Percentiles rank a stretch among this genome's conserved stretches.
Evolutionary conservation across 495 filamentous ascomycete genomes (phyloP).

Genomic region (Talaromyces thailandensis): DNA sequence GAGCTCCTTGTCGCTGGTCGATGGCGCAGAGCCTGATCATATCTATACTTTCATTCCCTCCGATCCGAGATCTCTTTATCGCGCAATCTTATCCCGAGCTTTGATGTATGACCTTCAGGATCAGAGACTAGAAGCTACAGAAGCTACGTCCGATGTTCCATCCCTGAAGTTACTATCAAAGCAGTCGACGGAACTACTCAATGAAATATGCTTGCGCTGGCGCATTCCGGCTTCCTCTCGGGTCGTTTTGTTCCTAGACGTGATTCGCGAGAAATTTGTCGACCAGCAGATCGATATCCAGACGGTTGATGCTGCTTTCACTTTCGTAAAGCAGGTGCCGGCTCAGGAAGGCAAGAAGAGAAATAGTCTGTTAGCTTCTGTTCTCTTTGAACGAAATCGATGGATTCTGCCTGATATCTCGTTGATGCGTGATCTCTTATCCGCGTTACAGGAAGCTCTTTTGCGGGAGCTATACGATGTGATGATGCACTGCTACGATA

Average conservation of each 20-base stretch:
- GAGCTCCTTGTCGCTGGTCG: conserved; percentile 57
- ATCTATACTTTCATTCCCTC: conserved; percentile 82
- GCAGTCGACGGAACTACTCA: conserved; percentile 71
- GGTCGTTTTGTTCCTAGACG: conserved; percentile 76
- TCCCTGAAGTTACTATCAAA: conserved; percentile 67
- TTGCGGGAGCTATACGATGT: conserved; percentile 81
- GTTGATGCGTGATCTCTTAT: conserved; percentile 64
- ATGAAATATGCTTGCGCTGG: conserved; percentile 83
- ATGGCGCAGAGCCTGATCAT: conserved; percentile 37
- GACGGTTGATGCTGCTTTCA: conserved; percentile 75
- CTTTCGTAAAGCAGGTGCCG: conserved; percentile 63
- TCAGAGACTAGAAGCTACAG: conserved; percentile 41
- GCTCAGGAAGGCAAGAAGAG: conserved; percentile 45
- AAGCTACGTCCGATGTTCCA: conserved; percentile 40
- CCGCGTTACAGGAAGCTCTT: conserved; percentile 69
- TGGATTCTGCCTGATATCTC: conserved; percentile 80
- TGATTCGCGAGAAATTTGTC: conserved; percentile 72
- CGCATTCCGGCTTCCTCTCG: conserved; percentile 78
- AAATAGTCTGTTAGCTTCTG: conserved; percentile 32
- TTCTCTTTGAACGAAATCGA: conserved; percentile 46
- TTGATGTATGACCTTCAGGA: conserved; percentile 60
- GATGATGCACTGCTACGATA: conserved; percentile 79
- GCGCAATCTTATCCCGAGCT: conserved; percentile 65
- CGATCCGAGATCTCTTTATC: conserved; percentile 74
- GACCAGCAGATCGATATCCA: conserved; percentile 75